Base-by-base conservation (phyloP, 2,329 filamentous ascomycete genomes). In the Apiospora phragmitis region DNA sequence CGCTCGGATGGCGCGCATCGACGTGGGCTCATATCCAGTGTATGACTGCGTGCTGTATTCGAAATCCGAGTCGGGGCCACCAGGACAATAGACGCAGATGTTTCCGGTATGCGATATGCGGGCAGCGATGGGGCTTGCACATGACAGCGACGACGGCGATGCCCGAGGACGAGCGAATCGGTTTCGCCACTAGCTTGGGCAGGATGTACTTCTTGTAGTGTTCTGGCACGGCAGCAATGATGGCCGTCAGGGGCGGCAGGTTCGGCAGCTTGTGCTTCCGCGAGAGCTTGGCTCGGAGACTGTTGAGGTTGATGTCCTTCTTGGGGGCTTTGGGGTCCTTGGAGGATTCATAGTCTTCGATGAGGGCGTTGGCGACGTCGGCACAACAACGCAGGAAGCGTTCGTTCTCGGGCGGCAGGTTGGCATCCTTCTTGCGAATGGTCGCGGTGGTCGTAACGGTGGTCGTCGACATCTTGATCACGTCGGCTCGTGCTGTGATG, bases 191-290 rank as follows among this genome's bases (percentile, higher is more conserved):
- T 73, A 99, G 86, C 83, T 97, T 97, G 26, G 95, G 96, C 73
- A 98, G 84, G 72, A 99, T 98, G 78, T 98, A 98, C 85, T 98
- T 99, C 86, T 98, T 99, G 85, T 98, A 98, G 81, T 98, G 95
- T 80, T 99, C 96, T n/a, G 97, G 97, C 45, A 99, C 95, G 12
- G 96, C 96, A 69, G 96, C 94, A 79, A 99, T 98, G 79, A 99
- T 99, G 72, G 96, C 95, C 11, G 95, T 98, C 74, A 99, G 85
- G 35, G 97, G 94, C 42, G 96, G 96, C 76, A 97, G 93, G 72
- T 90, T 94, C 81, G 90, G 92, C 72, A 99, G 86, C 80, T 91
- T 93, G 84, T 98, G 94, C 84, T 98, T 98, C 84, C 96, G 97
- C 65, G 96, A 90, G 73, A 97, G 90, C 79, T 95, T 95, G 69